Conservation (phyloP, 1,139 yeast genomes). For the Hanseniaspora sp. region DNA sequence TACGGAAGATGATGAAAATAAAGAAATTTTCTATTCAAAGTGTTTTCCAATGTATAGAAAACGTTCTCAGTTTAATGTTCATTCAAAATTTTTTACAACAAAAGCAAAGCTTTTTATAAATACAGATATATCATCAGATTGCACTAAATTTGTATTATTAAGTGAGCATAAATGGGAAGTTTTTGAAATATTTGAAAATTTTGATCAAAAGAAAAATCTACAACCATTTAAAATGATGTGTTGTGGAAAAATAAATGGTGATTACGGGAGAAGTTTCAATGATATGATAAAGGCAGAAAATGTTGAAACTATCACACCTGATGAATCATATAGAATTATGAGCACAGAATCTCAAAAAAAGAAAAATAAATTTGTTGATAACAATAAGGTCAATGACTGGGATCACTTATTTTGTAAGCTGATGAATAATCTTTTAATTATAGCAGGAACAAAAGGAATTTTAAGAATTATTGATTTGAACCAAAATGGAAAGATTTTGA, state of each 20-base stretch:
- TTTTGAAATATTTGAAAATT: constrained; percentile 38
- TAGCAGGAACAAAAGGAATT: constrained; percentile 66
- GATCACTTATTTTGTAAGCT: constrained; percentile 57
- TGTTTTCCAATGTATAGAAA: constrained; percentile 78
- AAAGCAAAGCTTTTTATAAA: constrained; percentile 44
- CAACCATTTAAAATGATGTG: constrained; percentile 47
- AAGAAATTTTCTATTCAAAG: constrained; percentile 58
- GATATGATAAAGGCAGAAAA: constrained; percentile 28
- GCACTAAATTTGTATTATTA: constrained; percentile 51
- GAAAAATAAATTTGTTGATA: constrained; percentile 11
- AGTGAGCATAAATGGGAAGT: constrained; percentile 65
- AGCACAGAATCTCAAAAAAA: constrained; percentile 17
- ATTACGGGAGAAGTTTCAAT: constrained; percentile 44
- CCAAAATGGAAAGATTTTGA: constrained; percentile 50
- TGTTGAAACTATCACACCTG: constrained; percentile 23
- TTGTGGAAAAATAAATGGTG: constrained; percentile 61
- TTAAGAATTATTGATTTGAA: constrained; percentile 53
- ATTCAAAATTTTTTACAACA: constrained; percentile 40
- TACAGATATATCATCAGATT: constrained; percentile 46
- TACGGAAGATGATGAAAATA: constrained; percentile 25
- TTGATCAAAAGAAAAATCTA: neutral
- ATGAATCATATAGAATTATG: constrained; percentile 7
- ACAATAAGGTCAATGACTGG: constrained; percentile 34
- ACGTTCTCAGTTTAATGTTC: constrained; percentile 53
- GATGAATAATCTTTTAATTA: constrained; percentile 48